Base-by-base conservation (phyloP, 78 protist species). In the Cyanophora paradoxa region DNA sequence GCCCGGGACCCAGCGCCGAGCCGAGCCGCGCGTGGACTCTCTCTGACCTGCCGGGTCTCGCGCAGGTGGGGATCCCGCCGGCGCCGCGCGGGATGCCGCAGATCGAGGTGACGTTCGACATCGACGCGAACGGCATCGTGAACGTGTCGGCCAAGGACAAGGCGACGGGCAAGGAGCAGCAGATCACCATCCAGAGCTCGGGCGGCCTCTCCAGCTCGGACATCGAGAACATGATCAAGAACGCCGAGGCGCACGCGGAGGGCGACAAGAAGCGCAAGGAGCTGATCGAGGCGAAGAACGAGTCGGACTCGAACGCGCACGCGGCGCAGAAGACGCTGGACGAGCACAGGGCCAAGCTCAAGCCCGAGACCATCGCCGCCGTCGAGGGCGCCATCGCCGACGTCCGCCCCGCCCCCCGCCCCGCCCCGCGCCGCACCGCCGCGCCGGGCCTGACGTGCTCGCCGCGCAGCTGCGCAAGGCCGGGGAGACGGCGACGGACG, bases 11-110 rank as follows among this genome's bases (percentile, higher is more conserved):
- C 6, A 42, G 48, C 48, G 48, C 22, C 6, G 10, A 10, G 48
- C 22, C 48, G 48, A 42, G 48, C 10, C 48, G 48, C 48, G 48
- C 48, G n/a, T n/a, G n/a, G n/a, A n/a, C n/a, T n/a, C n/a, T n/a
- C n/a, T n/a, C n/a, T n/a, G 75, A 70, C 46, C 75, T 48, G 16
- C 48, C 48, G 48, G 10, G 48, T 10, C 22, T 6, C 48, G 6
- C 10, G 48, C 7, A 56, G 26, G 67, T 72, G 22, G 97, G 97
- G 77, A 85, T 97, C 72, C 98, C 99, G 50, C 97, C 97, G 7
- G 92, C 94, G 26, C 92, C 93, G 5, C 79, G 96, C 40, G 98
- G 98, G 30, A 83, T 85, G 30, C 97, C 99, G 26, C 89, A 96
- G 85, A 87, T 92, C n/a, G 92, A 89, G 77, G 94, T 89, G 42